Evolutionary conservation across 441 rosid genomes (phyloP), one percentile per base, ranked within the genome.

Genomic region (Flueggea neowawraea): DNA sequence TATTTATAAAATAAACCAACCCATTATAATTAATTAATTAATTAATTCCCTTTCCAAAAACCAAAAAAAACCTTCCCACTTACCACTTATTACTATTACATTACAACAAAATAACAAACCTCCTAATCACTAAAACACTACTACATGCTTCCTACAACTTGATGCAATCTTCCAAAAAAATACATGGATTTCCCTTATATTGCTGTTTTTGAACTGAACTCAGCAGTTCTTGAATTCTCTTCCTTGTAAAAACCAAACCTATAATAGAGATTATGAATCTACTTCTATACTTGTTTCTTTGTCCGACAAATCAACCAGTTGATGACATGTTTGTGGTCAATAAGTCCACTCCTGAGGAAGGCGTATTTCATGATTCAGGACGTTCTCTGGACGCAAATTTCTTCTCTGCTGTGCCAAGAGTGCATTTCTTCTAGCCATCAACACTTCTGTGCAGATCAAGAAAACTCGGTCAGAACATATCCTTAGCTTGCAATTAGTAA

Each of bases 261-360:
- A 61, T 13, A 10, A 45, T 45, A n/a, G n/a, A 67, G 62, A 32
- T 45, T 5, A 49, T 17, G 58, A 17, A 31, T 33, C 50, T 47
- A 14, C 49, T 45, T 60, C 67, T 60, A 31, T 49, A 28, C 54
- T 52, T 57, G 32, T 7, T 59, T 22, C 50, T 45, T 41, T 45
- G 14, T 45, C 50, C 9, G 8, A 45, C 12, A 45, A 45, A 45
- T 9, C 6, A 45, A 45, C n/a, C 50, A 9, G 12, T 10, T 10
- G 9, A 45, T 13, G 13, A 45, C 12, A 5, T 45, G 31, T 52
- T 33, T 28, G 17, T 10, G 8, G 31, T 12, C 75, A 85, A 14
- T 86, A 91, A 9, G 75, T 84, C 93, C 93, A 83, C 41, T 86
- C 94, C 47, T 83, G 85, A 28, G 87, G 97, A 22, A 90, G 75